A percentile compares a stretch with the other conserved stretches of the same genome.
Conservation (phyloP, 371 early-diverging fungal genomes). For the Apophysomyces variabilis region DNA sequence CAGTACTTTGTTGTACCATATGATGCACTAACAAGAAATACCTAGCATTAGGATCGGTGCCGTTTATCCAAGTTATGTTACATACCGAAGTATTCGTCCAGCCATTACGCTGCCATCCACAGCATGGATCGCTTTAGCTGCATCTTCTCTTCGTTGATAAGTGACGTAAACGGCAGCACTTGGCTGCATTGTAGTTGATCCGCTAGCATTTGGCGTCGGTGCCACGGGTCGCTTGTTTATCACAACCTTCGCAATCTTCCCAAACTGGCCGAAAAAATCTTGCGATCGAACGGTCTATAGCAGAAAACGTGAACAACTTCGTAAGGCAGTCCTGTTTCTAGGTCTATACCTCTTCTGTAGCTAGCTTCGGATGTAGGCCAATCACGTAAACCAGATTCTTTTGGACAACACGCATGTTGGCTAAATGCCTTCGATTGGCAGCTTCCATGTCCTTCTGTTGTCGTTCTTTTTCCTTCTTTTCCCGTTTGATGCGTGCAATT, state of each 20-base stretch:
- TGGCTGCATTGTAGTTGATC: conserved; percentile 52
- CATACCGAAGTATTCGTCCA: conserved; percentile 76
- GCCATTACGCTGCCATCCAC: conserved; percentile 94
- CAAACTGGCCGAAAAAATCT: conserved; percentile 98
- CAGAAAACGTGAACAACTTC: background rate
- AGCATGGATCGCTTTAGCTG: conserved; percentile 86
- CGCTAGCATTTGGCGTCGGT: conserved; percentile 52
- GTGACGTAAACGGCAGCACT: conserved; percentile 90
- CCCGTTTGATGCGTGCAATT: conserved; percentile 66
- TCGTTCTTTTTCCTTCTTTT: conserved; percentile 87
- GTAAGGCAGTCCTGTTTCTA: background rate
- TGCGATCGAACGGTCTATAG: conserved; percentile 71
- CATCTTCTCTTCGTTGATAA: conserved; percentile 86
- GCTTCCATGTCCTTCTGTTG: conserved; percentile 90
- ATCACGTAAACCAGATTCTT: conserved; percentile 96
- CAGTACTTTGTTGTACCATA: conserved; percentile 99
- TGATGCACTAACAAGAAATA: conserved; percentile 50
- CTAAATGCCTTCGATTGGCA: conserved; percentile 84
- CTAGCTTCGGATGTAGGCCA: conserved; percentile 83
- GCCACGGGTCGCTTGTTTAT: conserved; percentile 75
- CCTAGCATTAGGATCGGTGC: background rate
- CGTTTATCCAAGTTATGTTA: background rate
- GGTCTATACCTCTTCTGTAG: conserved; percentile 82
- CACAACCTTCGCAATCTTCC: conserved; percentile 92
- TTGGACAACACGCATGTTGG: conserved; percentile 92